Conservation (phyloP, 2,329 filamentous ascomycete genomes). For the Ascochyta pisi region DNA sequence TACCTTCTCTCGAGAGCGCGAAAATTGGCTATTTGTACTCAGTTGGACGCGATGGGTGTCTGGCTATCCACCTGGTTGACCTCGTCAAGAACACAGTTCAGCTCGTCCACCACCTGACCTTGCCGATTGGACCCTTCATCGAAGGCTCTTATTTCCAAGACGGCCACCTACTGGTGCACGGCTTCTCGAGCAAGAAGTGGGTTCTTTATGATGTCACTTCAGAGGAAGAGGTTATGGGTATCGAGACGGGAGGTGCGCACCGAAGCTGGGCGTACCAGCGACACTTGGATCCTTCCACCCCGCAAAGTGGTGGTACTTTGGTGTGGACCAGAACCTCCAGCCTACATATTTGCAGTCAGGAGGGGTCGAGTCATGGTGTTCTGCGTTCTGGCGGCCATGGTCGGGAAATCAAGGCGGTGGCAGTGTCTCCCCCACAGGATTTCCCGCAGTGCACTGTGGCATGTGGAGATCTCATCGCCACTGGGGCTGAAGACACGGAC, state of each 20-base stretch:
- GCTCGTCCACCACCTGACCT: constrained; percentile 70
- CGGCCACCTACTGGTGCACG: constrained; percentile 70
- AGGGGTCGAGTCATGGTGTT: constrained; percentile 51
- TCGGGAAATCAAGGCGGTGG: constrained; percentile 77
- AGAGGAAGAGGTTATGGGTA: constrained; percentile 71
- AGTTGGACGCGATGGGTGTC: constrained; percentile 78
- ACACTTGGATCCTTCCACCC: not conserved
- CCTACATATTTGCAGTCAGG: constrained; percentile 55
- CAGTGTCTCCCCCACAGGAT: constrained; percentile 48
- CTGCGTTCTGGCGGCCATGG: constrained; percentile 80
- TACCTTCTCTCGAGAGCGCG: constrained; percentile 44
- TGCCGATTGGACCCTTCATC: constrained; percentile 77
- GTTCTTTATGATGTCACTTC: constrained; percentile 79
- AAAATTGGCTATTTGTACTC: constrained; percentile 65
- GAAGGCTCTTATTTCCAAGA: constrained; percentile 71
- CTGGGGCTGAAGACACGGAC: constrained; percentile 73
- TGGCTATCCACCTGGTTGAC: constrained; percentile 65
- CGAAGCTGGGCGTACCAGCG: constrained; percentile 71
- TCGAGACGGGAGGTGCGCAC: constrained; percentile 87
- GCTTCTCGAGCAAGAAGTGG: constrained; percentile 81
- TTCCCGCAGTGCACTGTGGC: constrained; percentile 14
- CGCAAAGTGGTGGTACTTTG: constrained; percentile 59
- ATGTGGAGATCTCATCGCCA: constrained; percentile 61
- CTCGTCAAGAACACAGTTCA: constrained; percentile 27
- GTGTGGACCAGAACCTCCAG: constrained; percentile 76